Conservation (phyloP, 495 filamentous ascomycete species). For the Neurospora discreta region DNA sequence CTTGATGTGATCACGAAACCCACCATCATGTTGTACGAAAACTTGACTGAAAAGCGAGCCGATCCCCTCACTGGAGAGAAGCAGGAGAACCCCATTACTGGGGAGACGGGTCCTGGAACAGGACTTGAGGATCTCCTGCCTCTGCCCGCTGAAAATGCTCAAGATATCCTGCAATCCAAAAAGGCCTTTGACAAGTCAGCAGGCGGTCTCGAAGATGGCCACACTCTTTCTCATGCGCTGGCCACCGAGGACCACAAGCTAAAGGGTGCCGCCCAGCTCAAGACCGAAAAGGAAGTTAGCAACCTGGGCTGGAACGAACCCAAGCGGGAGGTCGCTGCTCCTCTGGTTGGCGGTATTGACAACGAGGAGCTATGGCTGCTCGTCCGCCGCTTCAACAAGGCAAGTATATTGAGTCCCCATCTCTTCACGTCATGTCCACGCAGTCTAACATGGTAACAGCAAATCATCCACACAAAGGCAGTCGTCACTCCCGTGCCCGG, state of each 20-base stretch:
- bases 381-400: slow-evolving; percentile 76
- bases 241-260: slow-evolving; percentile 22
- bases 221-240: slow-evolving; percentile 27
- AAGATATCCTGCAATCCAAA: slow-evolving; percentile 11
- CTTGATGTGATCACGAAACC: background rate
- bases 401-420: slow-evolving; percentile 17
- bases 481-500: slow-evolving; percentile 35
- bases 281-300: slow-evolving; percentile 36
- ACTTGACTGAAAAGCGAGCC: background rate
- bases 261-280: slow-evolving; percentile 24
- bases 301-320: slow-evolving; percentile 68
- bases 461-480: slow-evolving; percentile 82
- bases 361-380: slow-evolving; percentile 82
- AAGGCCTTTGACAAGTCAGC: slow-evolving; percentile 11
- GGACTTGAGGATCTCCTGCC: slow-evolving; percentile 24
- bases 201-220: slow-evolving; percentile 14
- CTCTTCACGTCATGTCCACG: too few species aligned
- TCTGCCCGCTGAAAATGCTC: slow-evolving; percentile 21
- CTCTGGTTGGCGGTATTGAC: slow-evolving; percentile 59
- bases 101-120: slow-evolving; percentile 15
- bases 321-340: slow-evolving; percentile 43
- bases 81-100: slow-evolving; percentile 4
- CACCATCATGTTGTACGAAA: background rate
- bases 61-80: background rate
- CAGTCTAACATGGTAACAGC: slow-evolving; percentile 31